phyloP scores from a whole-genome alignment of 1,284 basidiomycete genomes.

The Tremellales sp. region DNA sequence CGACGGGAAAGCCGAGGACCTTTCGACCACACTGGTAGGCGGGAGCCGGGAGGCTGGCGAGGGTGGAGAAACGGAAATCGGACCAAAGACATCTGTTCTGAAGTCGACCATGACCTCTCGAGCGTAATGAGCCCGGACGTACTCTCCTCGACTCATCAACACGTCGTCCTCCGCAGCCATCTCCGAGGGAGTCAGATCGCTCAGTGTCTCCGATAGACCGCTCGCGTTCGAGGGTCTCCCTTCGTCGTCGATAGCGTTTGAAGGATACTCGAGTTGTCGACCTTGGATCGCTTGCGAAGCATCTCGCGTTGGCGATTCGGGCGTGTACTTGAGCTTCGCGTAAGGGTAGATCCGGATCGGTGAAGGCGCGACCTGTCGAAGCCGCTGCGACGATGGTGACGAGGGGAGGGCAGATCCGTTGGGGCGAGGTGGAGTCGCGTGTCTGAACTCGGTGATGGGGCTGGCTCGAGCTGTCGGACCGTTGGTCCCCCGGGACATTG shows the following conservation, averaged over 20 bases:
- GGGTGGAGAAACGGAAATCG: not conserved
- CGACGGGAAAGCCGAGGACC: conserved; percentile 2
- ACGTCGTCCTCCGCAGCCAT: not conserved
- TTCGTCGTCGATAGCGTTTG: too few relatives aligned
- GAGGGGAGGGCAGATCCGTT: conserved; percentile 8
- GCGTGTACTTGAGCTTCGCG: conserved; percentile 1
- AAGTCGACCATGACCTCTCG: conserved; percentile 16
- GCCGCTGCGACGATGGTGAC: conserved; percentile 24
- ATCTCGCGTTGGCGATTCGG: not conserved
- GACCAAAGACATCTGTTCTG: conserved; percentile 14
- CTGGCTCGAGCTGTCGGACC: too few relatives aligned
- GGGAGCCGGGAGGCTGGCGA: not conserved
- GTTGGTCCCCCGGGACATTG: too few relatives aligned
- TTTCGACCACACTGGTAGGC: not conserved
- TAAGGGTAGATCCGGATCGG: conserved; percentile 22
- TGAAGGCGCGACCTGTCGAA: conserved; percentile 24
- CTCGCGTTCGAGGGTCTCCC: too few relatives aligned
- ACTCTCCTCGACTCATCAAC: not conserved
- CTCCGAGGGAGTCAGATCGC: not conserved
- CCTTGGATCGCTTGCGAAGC: not conserved
- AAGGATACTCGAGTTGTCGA: too few relatives aligned
- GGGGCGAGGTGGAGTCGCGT: conserved; percentile 6
- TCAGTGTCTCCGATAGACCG: too few relatives aligned
- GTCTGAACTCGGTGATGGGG: too few relatives aligned
- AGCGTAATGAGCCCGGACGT: conserved; percentile 1